These are phyloP conservation scores for Penicillium salamii DNA, from an alignment of 495 filamentous ascomycete genomes.

Conservation along the genomic window DNA sequence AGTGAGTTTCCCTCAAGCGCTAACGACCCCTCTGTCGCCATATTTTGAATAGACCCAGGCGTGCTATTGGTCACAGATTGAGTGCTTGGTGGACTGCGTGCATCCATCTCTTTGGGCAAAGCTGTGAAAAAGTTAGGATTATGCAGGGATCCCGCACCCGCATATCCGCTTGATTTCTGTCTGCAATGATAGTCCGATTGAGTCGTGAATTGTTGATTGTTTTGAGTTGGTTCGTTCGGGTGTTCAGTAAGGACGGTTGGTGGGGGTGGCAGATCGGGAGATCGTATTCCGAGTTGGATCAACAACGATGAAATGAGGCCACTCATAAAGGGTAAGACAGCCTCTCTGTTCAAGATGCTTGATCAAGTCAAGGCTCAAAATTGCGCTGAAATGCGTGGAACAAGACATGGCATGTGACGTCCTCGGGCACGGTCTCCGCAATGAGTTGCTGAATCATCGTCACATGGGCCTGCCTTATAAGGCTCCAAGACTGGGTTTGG, in stretches of 20 bases:
- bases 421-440: conserved; percentile 4
- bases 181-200: conserved; percentile 13
- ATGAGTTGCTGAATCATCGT: conserved; percentile 17
- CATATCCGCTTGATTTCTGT: conserved; percentile 16
- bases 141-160: conserved; percentile 28
- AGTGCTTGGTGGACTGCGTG: conserved; percentile 18
- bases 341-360: conserved; percentile 15
- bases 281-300: conserved; percentile 73
- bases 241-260: conserved; percentile 12
- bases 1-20: not conserved
- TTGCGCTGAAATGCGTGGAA: not conserved
- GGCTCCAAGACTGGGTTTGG: too few relatives aligned
- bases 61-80: conserved; percentile 8
- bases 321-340: conserved; percentile 54
- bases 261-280: conserved; percentile 60
- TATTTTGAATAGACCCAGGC: not conserved
- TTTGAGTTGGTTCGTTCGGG: conserved; percentile 15
- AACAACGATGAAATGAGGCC: conserved; percentile 70
- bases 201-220: conserved; percentile 1
- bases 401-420: conserved; percentile 25
- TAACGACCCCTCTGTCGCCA: not conserved
- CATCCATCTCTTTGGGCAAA: conserved; percentile 30
- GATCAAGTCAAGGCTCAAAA: conserved; percentile 1
- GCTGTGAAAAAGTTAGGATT: conserved; percentile 22
- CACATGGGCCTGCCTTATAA: not conserved